Evolutionary conservation across 148 eudicot species (phyloP).

Genomic region (Rhododendron molle): DNA sequence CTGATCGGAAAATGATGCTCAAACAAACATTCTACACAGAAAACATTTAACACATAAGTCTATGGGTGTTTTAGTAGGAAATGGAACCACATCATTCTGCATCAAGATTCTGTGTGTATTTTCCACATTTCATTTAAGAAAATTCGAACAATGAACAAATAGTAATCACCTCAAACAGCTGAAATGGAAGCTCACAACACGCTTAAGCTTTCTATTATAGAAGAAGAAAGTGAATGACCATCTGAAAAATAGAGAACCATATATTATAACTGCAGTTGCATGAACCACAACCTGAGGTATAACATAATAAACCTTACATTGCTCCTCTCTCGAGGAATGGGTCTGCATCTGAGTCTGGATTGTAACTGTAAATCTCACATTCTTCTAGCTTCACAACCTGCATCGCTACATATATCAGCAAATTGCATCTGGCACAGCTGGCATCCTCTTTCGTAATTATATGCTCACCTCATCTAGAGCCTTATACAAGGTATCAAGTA

Average conservation of each 20-base stretch:
- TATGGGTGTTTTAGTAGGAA: background rate
- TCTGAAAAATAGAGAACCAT: slow-evolving; percentile 34
- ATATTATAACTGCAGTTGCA: slow-evolving; percentile 7
- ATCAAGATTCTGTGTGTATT: background rate
- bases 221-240: slow-evolving; percentile 96
- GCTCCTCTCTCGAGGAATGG: slow-evolving; percentile 84
- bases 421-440: background rate
- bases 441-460: background rate
- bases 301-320: slow-evolving; percentile 50
- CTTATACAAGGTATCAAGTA: slow-evolving; percentile 68
- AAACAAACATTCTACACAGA: background rate
- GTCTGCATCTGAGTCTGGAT: slow-evolving; percentile 79
- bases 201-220: slow-evolving; percentile 87
- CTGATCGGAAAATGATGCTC: background rate
- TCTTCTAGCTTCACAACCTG: slow-evolving; percentile 88
- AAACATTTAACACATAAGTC: background rate
- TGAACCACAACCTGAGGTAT: background rate
- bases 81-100: background rate
- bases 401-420: slow-evolving; percentile 17
- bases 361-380: slow-evolving; percentile 92
- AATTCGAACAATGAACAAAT: background rate
- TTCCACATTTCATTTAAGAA: background rate
- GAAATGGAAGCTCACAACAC: slow-evolving; percentile 84
- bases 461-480: slow-evolving; percentile 85
- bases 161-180: slow-evolving; percentile 68